These are phyloP conservation scores for Candida michaelii DNA, from an alignment of 805 yeast species.

Conservation along the genomic window DNA sequence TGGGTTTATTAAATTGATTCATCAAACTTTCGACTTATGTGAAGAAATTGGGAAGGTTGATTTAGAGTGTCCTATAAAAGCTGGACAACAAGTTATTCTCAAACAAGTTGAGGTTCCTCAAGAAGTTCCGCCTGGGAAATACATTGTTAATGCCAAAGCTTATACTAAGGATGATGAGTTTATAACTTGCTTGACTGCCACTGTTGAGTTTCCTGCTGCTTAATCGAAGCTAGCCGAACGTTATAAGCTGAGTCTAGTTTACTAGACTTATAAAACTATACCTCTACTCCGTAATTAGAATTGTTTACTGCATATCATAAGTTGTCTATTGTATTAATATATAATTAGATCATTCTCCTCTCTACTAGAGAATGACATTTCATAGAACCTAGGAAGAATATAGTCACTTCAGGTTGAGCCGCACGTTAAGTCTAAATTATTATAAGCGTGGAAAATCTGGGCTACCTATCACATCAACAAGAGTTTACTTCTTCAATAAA, in stretches of 20 bases:
- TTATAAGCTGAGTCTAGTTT: not conserved
- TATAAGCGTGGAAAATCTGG: no score
- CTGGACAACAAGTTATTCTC: constrained; percentile 64
- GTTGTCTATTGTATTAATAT: no score
- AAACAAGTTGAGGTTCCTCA: constrained; percentile 82
- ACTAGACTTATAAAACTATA: no score
- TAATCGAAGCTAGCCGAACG: not conserved
- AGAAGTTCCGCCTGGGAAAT: constrained; percentile 95
- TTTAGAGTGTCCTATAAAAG: constrained; percentile 75
- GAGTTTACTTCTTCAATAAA: no score
- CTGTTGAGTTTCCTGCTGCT: constrained; percentile 53
- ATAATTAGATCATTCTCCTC: no score
- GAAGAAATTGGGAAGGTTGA: constrained; percentile 83
- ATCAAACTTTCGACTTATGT: constrained; percentile 91
- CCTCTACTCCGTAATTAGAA: no score
- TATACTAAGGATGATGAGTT: constrained; percentile 79
- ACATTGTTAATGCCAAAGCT: constrained; percentile 84
- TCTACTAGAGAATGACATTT: no score
- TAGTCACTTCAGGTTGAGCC: no score
- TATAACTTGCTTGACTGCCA: constrained; percentile 80
- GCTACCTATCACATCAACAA: no score
- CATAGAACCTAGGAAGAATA: no score
- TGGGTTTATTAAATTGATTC: constrained; percentile 85
- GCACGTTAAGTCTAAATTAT: no score
- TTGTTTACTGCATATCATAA: no score